Conservation (phyloP, 2,329 filamentous ascomycete species). For the Colletotrichum cordylinicola region DNA sequence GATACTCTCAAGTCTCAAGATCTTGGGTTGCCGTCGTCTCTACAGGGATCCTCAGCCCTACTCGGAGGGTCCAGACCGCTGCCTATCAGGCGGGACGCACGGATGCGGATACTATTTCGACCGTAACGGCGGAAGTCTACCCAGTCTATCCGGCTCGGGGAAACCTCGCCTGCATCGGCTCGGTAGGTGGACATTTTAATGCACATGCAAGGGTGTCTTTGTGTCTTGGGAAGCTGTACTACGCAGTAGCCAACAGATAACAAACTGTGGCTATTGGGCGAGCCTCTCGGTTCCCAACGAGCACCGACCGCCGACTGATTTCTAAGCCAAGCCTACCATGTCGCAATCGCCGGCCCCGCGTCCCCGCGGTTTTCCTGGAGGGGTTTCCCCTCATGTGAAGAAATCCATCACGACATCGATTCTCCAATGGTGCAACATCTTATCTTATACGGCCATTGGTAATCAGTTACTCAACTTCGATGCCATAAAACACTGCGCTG, state of each 20-base stretch:
- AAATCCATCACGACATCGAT: conserved; percentile 7
- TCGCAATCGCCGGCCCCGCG: not conserved
- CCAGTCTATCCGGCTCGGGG: not conserved
- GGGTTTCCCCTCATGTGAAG: not conserved
- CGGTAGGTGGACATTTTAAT: not conserved
- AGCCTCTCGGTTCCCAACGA: not conserved
- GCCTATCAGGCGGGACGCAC: not conserved
- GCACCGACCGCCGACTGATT: not conserved
- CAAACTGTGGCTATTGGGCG: not conserved
- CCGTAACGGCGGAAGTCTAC: not conserved
- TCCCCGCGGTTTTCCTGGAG: not conserved
- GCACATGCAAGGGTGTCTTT: not conserved
- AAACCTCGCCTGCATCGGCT: not conserved
- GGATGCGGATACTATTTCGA: not conserved
- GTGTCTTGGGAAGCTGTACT: not conserved
- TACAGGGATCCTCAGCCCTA: not conserved
- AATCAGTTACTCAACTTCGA: not conserved
- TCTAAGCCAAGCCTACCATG: not conserved
- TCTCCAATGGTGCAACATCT: not conserved
- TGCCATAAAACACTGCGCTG: not conserved
- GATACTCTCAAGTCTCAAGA: not conserved
- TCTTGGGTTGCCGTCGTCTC: not conserved
- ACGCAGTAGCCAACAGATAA: not conserved
- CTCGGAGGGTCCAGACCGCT: not conserved
- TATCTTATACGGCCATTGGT: not conserved